Evolutionary conservation across 192 early-diverging fungal species (phyloP), one percentile per base, ranked within the genome.

Genomic region (Phycomyces nitens): DNA sequence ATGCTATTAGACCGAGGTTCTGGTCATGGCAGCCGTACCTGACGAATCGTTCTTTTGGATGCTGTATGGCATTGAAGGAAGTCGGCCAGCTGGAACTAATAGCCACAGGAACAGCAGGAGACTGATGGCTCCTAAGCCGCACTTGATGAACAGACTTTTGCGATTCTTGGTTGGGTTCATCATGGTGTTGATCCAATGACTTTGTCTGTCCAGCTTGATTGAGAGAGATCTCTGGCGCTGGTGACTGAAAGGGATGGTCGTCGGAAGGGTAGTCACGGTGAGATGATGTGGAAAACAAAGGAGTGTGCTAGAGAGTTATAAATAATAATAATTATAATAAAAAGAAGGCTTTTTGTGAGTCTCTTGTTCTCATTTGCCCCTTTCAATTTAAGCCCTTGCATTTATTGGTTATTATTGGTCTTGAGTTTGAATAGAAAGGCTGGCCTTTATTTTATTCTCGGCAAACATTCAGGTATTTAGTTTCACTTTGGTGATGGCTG

Each of bases 161-260:
- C 44, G 42, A 49, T 49, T 62, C 23, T 59, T 59, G 16, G 57
- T 42, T 23, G 57, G 38, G 57, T 39, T 41, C 43, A 43, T 61
- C 59, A 47, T 61, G 41, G 29, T 34, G 29, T 34, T 34, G 29
- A 23, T 61, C 18, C 41, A 61, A 16, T 42, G 43, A 43, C 47
- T 61, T 26, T 61, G 59, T 29, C 44, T 61, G 29, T 61, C 41
- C 43, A 44, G 44, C 43, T 61, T 61, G 27, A 61, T 61, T 22
- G 59, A 61, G 24, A 61, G 42, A 27, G 59, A 61, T 24, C 59
- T 61, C 43, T 61, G 59, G 20, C 59, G 59, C 42, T 61, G 59
- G 43, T 61, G 59, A 61, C 16, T 47, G 3, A 11, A 47, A 47
- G 44, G 18, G 29, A 34, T 34, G 44, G 44, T 14, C 12, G 44